Conservation (phyloP, 345 rosid species). For the Murraya paniculata region DNA sequence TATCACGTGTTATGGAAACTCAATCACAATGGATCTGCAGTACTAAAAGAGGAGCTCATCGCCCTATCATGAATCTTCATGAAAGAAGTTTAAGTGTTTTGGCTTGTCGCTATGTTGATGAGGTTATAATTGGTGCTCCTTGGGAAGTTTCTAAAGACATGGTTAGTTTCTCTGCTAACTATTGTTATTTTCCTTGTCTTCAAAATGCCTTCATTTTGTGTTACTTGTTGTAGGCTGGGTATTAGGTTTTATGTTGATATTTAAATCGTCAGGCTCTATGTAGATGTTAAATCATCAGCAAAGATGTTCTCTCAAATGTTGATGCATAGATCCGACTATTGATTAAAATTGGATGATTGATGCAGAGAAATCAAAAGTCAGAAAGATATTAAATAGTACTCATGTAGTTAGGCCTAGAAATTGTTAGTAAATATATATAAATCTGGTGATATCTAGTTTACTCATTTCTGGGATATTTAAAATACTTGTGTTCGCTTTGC, state of each 20-base stretch:
- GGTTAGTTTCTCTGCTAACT: slow-evolving; percentile 39
- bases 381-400: background rate
- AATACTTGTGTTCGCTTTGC: background rate
- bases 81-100: slow-evolving; percentile 77
- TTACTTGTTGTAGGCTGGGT: background rate
- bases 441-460: background rate
- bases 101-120: slow-evolving; percentile 78
- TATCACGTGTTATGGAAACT: background rate
- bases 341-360: background rate
- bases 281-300: background rate
- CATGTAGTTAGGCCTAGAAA: background rate
- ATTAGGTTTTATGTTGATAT: background rate
- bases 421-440: background rate
- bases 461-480: background rate
- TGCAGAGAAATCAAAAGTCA: background rate
- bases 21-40: slow-evolving; percentile 35
- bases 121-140: slow-evolving; percentile 82
- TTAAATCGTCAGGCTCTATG: background rate
- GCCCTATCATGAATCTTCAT: slow-evolving; percentile 81
- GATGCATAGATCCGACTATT: background rate
- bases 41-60: slow-evolving; percentile 63
- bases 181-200: background rate
- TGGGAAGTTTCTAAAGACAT: slow-evolving; percentile 65
- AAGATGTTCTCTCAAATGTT: background rate
- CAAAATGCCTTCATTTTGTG: background rate